These are phyloP conservation scores for Neofusicoccum umdonicola DNA, from an alignment of 2,329 filamentous ascomycete genomes.

Conservation along the genomic window DNA sequence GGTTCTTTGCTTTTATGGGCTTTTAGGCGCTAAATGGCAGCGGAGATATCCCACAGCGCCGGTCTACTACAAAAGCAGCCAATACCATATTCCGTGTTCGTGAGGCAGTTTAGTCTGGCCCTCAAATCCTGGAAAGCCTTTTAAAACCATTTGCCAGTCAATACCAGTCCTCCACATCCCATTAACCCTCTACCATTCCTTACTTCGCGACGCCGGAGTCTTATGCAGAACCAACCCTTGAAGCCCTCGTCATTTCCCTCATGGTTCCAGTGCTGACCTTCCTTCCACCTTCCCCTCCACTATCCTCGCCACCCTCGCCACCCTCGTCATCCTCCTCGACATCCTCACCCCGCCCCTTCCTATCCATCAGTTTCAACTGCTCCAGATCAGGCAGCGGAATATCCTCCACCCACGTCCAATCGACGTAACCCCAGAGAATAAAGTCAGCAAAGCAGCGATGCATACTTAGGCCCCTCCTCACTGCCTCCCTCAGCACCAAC, in stretches of 20 bases:
- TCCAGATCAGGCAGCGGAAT: background rate
- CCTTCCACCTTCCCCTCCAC: background rate
- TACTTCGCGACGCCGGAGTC: too few relatives aligned
- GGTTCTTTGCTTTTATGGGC: too few relatives aligned
- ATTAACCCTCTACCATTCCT: too few relatives aligned
- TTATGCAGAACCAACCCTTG: background rate
- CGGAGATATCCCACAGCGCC: too few relatives aligned
- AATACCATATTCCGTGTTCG: too few relatives aligned
- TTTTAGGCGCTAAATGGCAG: too few relatives aligned
- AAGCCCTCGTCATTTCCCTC: background rate
- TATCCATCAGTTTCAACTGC: background rate
- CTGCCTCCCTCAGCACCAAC: conserved; percentile 16
- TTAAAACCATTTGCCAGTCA: too few relatives aligned
- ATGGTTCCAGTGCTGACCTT: background rate
- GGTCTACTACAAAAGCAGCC: too few relatives aligned
- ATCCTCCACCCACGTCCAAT: background rate
- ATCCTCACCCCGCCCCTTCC: background rate
- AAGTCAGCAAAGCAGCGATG: conserved; percentile 13
- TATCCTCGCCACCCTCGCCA: background rate
- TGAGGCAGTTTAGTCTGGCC: too few relatives aligned
- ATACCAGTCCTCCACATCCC: too few relatives aligned
- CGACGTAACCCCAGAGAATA: conserved; percentile 14
- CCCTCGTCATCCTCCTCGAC: background rate
- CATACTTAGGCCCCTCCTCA: conserved; percentile 11
- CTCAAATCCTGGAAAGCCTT: too few relatives aligned